phyloP scores from a whole-genome alignment of 2,329 filamentous ascomycete species.

The Aspergillus unguis region DNA sequence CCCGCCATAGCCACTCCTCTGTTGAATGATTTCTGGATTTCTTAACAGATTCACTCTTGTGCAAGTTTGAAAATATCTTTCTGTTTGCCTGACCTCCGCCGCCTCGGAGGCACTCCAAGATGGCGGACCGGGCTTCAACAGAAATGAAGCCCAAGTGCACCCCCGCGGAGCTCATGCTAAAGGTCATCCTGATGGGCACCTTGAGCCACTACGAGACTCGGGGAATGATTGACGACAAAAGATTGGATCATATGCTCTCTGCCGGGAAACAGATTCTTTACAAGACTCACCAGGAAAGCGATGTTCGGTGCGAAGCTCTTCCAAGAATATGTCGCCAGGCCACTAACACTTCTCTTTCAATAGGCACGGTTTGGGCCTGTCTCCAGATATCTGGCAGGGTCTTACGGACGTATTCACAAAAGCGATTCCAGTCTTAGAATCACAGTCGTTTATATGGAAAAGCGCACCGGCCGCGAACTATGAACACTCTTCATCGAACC shows the following conservation, averaged over 20 bases:
- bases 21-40: not conserved
- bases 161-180: conserved; percentile 47
- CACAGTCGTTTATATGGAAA: conserved; percentile 60
- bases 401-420: conserved; percentile 56
- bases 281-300: conserved; percentile 54
- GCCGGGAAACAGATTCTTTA: conserved; percentile 60
- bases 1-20: conserved; percentile 10
- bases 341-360: conserved; percentile 13
- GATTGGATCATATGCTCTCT: conserved; percentile 56
- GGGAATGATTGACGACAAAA: conserved; percentile 58
- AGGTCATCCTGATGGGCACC: conserved; percentile 47
- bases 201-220: conserved; percentile 59
- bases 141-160: conserved; percentile 39
- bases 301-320: conserved; percentile 44
- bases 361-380: conserved; percentile 56
- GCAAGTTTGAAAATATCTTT: not conserved
- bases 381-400: conserved; percentile 58
- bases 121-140: conserved; percentile 30
- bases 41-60: not conserved
- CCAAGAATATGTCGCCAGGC: not conserved
- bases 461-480: conserved; percentile 56
- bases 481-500: conserved; percentile 56
- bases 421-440: conserved; percentile 60
- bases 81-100: not conserved
- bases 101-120: conserved; percentile 19